These are phyloP conservation scores for Leccinum cinnamomeum DNA, from an alignment of 1,284 basidiomycete species.

Conservation along the genomic window DNA sequence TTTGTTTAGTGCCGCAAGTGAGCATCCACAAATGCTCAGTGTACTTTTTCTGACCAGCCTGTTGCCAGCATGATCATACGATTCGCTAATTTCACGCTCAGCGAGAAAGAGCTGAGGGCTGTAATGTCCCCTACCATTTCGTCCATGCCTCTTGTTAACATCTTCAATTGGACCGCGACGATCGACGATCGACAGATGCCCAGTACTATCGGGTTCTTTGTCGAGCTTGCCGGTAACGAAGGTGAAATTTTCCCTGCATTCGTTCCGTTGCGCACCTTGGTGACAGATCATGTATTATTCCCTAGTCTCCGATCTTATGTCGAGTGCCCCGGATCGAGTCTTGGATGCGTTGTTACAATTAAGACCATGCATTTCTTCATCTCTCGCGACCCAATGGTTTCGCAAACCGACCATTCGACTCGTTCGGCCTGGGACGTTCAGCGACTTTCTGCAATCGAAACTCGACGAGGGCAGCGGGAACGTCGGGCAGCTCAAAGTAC, in stretches of 20 bases:
- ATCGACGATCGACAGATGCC: neutral
- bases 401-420: neutral
- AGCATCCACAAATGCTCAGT: neutral
- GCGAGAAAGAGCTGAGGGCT: constrained; percentile 12
- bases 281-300: neutral
- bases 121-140: neutral
- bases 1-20: neutral
- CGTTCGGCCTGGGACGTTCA: neutral
- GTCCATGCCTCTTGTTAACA: neutral
- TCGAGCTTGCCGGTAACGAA: neutral
- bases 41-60: neutral
- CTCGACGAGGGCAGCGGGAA: neutral
- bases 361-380: neutral
- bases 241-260: neutral
- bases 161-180: neutral
- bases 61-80: constrained; percentile 5
- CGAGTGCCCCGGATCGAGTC: neutral
- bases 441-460: neutral
- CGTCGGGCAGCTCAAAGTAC: neutral
- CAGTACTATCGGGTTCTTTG: neutral
- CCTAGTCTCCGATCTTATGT: neutral
- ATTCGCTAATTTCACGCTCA: neutral
- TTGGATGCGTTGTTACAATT: neutral
- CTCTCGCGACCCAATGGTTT: neutral
- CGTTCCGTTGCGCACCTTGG: neutral